Conservation (phyloP, 176 grass and related monocot species). For the Zizania latifolia region DNA sequence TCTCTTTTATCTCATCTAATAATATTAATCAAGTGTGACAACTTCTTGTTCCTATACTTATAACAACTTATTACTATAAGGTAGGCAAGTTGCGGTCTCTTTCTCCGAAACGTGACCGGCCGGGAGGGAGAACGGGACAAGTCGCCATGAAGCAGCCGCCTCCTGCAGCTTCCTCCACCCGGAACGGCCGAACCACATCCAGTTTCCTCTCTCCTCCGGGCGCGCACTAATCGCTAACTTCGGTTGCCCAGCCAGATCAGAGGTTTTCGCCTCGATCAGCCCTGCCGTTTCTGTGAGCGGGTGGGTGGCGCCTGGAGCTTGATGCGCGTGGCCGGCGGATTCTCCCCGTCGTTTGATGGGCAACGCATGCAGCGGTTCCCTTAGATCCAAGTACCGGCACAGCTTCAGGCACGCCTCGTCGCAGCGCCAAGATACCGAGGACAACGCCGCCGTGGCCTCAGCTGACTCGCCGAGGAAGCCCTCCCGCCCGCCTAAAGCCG, state of each 20-base stretch:
- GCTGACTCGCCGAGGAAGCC: too few species aligned
- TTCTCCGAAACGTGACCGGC: constrained; percentile 31
- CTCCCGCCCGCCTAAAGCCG: too few species aligned
- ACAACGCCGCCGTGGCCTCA: too few species aligned
- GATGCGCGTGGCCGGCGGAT: neutral
- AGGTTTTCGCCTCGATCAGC: neutral
- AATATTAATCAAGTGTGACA: too few species aligned
- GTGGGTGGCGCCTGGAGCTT: neutral
- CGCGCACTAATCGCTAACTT: neutral
- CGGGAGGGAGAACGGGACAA: constrained; percentile 30
- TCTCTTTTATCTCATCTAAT: too few species aligned
- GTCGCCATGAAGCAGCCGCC: constrained; percentile 39
- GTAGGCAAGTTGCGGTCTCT: constrained; percentile 41
- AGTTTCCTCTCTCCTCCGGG: neutral
- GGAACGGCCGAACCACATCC: neutral
- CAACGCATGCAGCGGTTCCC: too few species aligned
- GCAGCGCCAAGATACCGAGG: too few species aligned
- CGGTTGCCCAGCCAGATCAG: neutral
- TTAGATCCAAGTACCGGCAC: constrained; percentile 1
- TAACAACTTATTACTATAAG: too few species aligned
- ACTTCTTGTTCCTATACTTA: too few species aligned
- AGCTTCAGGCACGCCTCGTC: too few species aligned
- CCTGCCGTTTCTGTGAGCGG: neutral
- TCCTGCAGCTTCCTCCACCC: neutral
- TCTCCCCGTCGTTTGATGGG: constrained; percentile 64